A percentile compares a stretch with the other conserved stretches of the same genome.
phyloP scores from a whole-genome alignment of 805 yeast genomes.

The Yamadazyma scolyti region DNA sequence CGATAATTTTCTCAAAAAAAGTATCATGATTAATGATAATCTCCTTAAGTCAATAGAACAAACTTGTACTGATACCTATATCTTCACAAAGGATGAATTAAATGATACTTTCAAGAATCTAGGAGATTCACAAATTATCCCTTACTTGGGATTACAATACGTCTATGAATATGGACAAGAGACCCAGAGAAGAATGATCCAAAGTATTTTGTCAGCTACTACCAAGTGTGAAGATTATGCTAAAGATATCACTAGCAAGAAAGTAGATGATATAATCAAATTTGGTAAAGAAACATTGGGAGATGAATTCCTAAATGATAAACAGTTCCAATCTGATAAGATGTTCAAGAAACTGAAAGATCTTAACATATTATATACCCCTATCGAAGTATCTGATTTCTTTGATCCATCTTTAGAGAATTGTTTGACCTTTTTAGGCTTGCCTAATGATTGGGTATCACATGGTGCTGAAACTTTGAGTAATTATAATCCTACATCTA shows the following conservation, averaged over 20 bases:
- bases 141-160: slow-evolving; percentile 60
- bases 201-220: slow-evolving; percentile 63
- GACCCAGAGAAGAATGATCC: slow-evolving; percentile 66
- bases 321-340: slow-evolving; percentile 62
- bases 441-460: slow-evolving; percentile 26
- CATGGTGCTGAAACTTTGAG: slow-evolving; percentile 25
- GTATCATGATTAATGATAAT: slow-evolving; percentile 51
- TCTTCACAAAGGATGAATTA: slow-evolving; percentile 54
- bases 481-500: slow-evolving; percentile 28
- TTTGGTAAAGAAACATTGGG: slow-evolving; percentile 67
- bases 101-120: slow-evolving; percentile 47
- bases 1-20: slow-evolving; percentile 48
- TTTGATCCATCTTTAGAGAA: slow-evolving; percentile 73
- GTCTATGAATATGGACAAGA: slow-evolving; percentile 65
- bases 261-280: slow-evolving; percentile 58
- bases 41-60: slow-evolving; percentile 64
- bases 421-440: slow-evolving; percentile 44
- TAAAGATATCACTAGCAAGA: slow-evolving; percentile 50
- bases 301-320: slow-evolving; percentile 54
- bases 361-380: slow-evolving; percentile 53
- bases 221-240: slow-evolving; percentile 66
- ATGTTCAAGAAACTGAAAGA: slow-evolving; percentile 84
- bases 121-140: slow-evolving; percentile 49
- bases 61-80: slow-evolving; percentile 55
- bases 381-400: slow-evolving; percentile 67